A percentile compares a stretch with the other conserved stretches of the same genome.
Conservation (phyloP, 352 stramenopile genomes). For the Globisporangium emineosum region DNA sequence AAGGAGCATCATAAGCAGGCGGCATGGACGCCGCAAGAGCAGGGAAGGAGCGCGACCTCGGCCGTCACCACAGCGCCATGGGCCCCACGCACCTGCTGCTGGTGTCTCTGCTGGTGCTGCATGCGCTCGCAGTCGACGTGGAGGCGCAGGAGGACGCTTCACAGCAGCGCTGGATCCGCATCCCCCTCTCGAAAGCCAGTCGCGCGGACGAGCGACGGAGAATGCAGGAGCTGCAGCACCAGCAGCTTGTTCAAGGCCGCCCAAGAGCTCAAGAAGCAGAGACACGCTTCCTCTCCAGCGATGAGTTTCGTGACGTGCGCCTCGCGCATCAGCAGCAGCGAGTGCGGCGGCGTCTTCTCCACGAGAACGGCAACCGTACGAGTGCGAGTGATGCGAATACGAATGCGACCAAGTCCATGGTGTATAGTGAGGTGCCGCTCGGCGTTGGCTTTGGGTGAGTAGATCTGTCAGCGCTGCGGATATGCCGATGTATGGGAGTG, state of each 20-base stretch:
- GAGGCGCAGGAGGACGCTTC: neutral
- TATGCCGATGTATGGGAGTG: slow-evolving; percentile 1
- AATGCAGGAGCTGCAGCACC: neutral
- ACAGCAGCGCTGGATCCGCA: slow-evolving; percentile 18
- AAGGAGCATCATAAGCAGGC: neutral
- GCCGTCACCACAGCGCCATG: neutral
- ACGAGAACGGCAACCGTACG: slow-evolving; percentile 8
- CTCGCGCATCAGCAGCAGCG: slow-evolving; percentile 43
- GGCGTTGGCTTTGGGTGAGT: slow-evolving; percentile 65
- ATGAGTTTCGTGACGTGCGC: slow-evolving; percentile 18
- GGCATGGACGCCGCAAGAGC: slow-evolving; percentile 4
- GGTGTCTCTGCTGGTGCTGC: neutral
- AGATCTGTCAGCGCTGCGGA: neutral
- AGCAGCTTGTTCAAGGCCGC: slow-evolving; percentile 14
- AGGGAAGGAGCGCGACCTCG: slow-evolving; percentile 1
- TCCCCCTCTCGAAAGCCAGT: slow-evolving; percentile 20
- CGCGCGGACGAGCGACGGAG: slow-evolving; percentile 2
- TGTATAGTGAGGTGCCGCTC: slow-evolving; percentile 59
- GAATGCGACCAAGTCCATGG: slow-evolving; percentile 22
- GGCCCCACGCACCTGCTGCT: neutral
- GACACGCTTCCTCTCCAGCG: neutral
- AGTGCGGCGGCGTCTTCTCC: slow-evolving; percentile 35
- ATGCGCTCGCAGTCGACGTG: neutral
- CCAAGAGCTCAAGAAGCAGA: neutral
- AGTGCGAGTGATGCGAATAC: slow-evolving; percentile 11